Conservation (phyloP, 2,329 filamentous ascomycete species). For the Alternaria metachromatica region DNA sequence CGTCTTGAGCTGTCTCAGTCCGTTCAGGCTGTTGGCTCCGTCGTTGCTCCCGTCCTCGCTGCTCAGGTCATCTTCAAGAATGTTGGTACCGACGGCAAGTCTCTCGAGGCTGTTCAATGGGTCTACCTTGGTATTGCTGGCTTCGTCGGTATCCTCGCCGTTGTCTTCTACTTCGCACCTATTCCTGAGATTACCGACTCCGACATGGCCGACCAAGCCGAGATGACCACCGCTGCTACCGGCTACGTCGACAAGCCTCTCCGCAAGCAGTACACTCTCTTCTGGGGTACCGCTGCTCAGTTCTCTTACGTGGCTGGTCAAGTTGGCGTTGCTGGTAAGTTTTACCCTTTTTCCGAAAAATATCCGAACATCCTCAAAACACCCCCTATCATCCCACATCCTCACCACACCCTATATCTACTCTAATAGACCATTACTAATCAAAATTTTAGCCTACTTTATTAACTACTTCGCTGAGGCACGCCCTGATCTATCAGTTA, state of each 20-base stretch:
- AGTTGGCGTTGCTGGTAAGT: constrained; percentile 67
- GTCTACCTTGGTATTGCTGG: constrained; percentile 80
- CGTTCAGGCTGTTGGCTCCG: constrained; percentile 77
- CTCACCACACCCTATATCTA: too few relatives aligned
- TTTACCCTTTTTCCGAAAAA: too few relatives aligned
- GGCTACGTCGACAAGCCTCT: constrained; percentile 67
- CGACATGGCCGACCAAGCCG: constrained; percentile 61
- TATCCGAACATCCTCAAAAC: too few relatives aligned
- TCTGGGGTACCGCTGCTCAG: constrained; percentile 47
- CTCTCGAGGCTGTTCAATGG: constrained; percentile 75
- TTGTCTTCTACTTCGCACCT: constrained; percentile 65
- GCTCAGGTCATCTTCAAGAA: constrained; percentile 75
- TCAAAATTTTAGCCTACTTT: too few relatives aligned
- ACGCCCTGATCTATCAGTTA: constrained; percentile 34
- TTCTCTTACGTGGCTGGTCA: constrained; percentile 63
- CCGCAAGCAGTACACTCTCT: constrained; percentile 62
- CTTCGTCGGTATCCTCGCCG: constrained; percentile 72
- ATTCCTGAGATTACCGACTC: constrained; percentile 72
- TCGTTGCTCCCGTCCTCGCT: constrained; percentile 75
- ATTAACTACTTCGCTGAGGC: too few relatives aligned
- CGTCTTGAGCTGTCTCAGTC: constrained; percentile 79
- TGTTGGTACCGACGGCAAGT: constrained; percentile 62
- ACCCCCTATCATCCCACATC: too few relatives aligned
- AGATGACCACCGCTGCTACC: constrained; percentile 50
- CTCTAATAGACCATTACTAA: too few relatives aligned